Base-by-base conservation (phyloP, 192 early-diverging fungal genomes). In the Pilobolus umbonatus region DNA sequence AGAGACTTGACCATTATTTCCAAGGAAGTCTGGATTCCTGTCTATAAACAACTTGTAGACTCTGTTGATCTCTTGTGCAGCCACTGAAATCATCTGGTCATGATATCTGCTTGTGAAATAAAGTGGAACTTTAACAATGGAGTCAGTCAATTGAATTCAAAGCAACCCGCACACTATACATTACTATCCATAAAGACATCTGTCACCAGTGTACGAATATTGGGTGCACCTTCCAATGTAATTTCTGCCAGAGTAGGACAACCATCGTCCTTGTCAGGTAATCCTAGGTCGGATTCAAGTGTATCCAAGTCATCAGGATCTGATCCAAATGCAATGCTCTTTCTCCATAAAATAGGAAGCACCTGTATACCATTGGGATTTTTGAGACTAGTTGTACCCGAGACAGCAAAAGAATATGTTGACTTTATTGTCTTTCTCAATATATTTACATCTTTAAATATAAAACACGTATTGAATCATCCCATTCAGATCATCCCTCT, bases 151-250 rank as follows among this genome's bases (percentile, higher is more conserved):
- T 15, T 72, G 15, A 34, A 58, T 51, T 45, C 21, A 19, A 34
- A 4, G 35, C 12, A 14, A 5, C 0, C 4, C n/a, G 1, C 7
- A 8, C 9, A 38, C 39, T 40, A 25, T 42, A 42, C 14, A 72
- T 54, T 74, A 90, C 88, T 85, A 65, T 94, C 92, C 66, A 92
- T 65, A 15, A 90, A 71, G 1, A 92, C 88, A 67, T 94, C 90
- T 4, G 86, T 87, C 2, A 91, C 87, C 42, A 94, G 55, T 70
- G 80, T 87, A 24, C 92, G 76, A 29, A 92, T 87, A 21, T 82
- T 84, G n/a, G 88, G 90, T 15, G 91, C 86, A 15, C 88, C 87
- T 17, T 94, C 92, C 21, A 89, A 66, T 31, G 85, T 84, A 38
- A 94, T 86, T 61, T 94, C 90, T 14, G 83, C 80, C 29, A 94